Percentiles rank a stretch among this genome's conserved stretches.
Conservation (phyloP, 1,284 basidiomycete genomes). For the Xanthoconium separans region DNA sequence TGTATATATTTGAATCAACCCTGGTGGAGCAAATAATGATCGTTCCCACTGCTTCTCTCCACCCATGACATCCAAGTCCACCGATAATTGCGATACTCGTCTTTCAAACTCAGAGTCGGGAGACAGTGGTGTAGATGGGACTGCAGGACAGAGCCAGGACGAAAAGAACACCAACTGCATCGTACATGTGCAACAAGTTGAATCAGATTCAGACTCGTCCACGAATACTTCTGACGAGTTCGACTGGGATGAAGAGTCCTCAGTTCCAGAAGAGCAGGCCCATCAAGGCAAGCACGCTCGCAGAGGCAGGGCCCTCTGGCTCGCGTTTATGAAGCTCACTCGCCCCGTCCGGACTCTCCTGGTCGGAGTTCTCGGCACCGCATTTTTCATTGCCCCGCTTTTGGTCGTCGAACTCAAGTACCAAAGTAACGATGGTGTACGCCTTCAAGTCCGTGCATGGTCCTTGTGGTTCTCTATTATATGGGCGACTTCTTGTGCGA, state of each 20-base stretch:
- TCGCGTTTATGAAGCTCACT: constrained; percentile 67
- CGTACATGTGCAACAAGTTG: constrained; percentile 19
- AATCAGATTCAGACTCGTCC: constrained; percentile 57
- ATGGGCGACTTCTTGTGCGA: constrained; percentile 64
- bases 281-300: constrained; percentile 33
- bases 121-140: background rate
- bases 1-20: constrained; percentile 5
- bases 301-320: constrained; percentile 57
- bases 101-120: constrained; percentile 10
- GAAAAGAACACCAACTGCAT: constrained; percentile 10
- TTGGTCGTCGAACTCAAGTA: constrained; percentile 67
- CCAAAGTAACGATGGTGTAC: constrained; percentile 41
- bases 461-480: constrained; percentile 70
- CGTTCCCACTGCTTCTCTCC: background rate
- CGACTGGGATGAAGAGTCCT: constrained; percentile 65
- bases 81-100: constrained; percentile 3
- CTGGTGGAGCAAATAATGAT: constrained; percentile 6
- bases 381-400: constrained; percentile 65
- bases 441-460: constrained; percentile 63
- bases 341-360: constrained; percentile 56
- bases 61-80: constrained; percentile 19
- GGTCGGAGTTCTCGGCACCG: constrained; percentile 55
- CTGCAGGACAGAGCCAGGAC: constrained; percentile 2
- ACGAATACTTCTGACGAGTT: constrained; percentile 71
- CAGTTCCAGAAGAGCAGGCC: constrained; percentile 14